phyloP scores from a whole-genome alignment of 176 grass and related monocot species.

The Urochloa ruziziensis region DNA sequence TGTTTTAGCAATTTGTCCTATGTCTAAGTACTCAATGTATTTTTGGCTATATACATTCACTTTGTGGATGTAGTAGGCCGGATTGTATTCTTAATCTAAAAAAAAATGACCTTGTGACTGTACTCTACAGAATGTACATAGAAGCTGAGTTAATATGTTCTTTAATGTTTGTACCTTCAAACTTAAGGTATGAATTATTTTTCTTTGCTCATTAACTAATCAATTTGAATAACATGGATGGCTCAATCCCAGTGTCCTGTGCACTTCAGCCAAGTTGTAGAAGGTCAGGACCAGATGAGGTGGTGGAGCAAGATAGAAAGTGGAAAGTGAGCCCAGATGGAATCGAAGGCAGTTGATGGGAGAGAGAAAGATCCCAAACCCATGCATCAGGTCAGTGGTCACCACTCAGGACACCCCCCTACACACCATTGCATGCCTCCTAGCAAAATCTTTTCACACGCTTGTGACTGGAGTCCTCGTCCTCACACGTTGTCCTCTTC shows the following conservation, averaged over 20 bases:
- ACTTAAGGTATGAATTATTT: background rate
- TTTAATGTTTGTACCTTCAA: background rate
- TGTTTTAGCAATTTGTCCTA: background rate
- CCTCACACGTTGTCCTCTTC: slow-evolving; percentile 28
- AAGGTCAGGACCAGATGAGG: slow-evolving; percentile 1
- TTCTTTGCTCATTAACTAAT: background rate
- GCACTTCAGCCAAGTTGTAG: background rate
- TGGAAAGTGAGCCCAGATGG: background rate
- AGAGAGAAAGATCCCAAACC: slow-evolving; percentile 14
- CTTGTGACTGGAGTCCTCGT: slow-evolving; percentile 15
- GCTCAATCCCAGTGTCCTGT: background rate
- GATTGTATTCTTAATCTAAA: too few relatives aligned
- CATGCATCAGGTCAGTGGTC: slow-evolving; percentile 5
- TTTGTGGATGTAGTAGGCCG: too few relatives aligned
- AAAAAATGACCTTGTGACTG: background rate
- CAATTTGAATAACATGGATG: background rate
- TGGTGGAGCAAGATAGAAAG: background rate
- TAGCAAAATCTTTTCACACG: background rate
- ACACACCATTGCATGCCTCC: background rate
- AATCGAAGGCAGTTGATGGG: slow-evolving; percentile 3
- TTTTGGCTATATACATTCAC: too few relatives aligned
- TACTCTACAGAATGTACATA: background rate
- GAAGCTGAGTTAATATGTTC: background rate
- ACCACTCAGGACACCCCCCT: slow-evolving; percentile 8
- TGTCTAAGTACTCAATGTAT: too few relatives aligned